These are phyloP conservation scores for Cytidiella melzeri DNA, from an alignment of 768 basidiomycete genomes.

Conservation along the genomic window DNA sequence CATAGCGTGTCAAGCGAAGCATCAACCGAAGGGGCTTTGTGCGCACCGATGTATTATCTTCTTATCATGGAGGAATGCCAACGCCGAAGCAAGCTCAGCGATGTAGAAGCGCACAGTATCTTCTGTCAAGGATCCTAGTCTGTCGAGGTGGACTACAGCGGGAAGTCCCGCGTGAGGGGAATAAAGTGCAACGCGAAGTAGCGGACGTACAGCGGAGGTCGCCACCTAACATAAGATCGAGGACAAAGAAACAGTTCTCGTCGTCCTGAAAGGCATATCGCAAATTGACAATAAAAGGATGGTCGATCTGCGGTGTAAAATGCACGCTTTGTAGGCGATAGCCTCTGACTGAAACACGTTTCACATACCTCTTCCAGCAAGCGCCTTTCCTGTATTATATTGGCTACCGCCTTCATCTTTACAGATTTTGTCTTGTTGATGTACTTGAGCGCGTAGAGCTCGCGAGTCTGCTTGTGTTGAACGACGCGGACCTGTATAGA, in stretches of 20 bases:
- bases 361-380: slow-evolving; percentile 92
- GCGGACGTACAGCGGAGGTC: slow-evolving; percentile 79
- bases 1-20: background rate
- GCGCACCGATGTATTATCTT: slow-evolving; percentile 93
- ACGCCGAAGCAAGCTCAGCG: slow-evolving; percentile 82
- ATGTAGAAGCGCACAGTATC: slow-evolving; percentile 82
- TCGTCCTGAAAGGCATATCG: slow-evolving; percentile 98
- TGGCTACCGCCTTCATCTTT: slow-evolving; percentile 97
- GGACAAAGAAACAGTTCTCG: slow-evolving; percentile 96
- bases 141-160: slow-evolving; percentile 75
- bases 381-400: slow-evolving; percentile 93
- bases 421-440: slow-evolving; percentile 98
- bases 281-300: slow-evolving; percentile 91
- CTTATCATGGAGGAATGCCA: slow-evolving; percentile 88
- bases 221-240: slow-evolving; percentile 96
- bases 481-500: slow-evolving; percentile 86
- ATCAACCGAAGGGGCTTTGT: slow-evolving; percentile 13
- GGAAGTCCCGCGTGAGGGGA: slow-evolving; percentile 8
- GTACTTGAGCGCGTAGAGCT: slow-evolving; percentile 96
- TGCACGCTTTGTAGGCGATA: background rate
- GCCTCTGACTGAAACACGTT: too few species aligned
- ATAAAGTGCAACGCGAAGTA: background rate
- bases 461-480: slow-evolving; percentile 97
- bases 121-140: slow-evolving; percentile 69
- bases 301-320: slow-evolving; percentile 71